Base-by-base conservation (phyloP, 2,329 filamentous ascomycete species). In the Macrophomina pseudophaseolina region DNA sequence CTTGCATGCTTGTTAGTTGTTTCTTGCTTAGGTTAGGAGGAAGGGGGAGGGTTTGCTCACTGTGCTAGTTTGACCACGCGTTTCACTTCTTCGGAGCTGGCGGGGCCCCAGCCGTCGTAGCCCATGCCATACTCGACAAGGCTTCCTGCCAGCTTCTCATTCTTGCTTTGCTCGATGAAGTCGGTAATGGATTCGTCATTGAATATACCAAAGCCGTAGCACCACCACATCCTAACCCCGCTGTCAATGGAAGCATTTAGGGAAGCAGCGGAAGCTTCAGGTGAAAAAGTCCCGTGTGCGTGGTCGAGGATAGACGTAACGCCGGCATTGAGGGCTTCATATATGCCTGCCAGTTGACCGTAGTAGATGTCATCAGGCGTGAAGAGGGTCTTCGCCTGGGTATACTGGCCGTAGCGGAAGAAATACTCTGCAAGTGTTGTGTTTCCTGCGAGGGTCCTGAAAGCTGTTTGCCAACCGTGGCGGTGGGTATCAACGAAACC, bases 401-500 rank as follows among this genome's bases (percentile, higher is more conserved):
- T 32, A 18, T 42, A 44, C 42, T 68, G 64, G 3, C 68, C 65
- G 52, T 68, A 66, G 28, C 59, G 63, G 4, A n/a, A 18, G 12
- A 62, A 48, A 38, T 69, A 70, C 53, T 69, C 56, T 16, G 64
- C 53, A 1, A 68, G 56, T 0, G 79, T 84, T 0, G 82, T 83
- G 69, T 88, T 85, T 4, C 84, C 82, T 0, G 69, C 82, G 1
- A 88, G 70, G 0, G 85, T 86, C 69, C 84, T 85, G 70, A 82
- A 82, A 1, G 79, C 82, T 0, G 86, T 86, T 71, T 87, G 84
- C 86, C 85, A 71, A 46, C 69, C 28, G 42, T 74, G 73, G 1
- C 81, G 81, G 69, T 88, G 86, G 0, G 85, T 87, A 72, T 87
- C 83, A 66, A 88, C 78, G 73, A 88, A 87, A 9, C 86, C 85